These are phyloP conservation scores for Malus orientalis DNA, from an alignment of 306 rosid species.

Conservation along the genomic window DNA sequence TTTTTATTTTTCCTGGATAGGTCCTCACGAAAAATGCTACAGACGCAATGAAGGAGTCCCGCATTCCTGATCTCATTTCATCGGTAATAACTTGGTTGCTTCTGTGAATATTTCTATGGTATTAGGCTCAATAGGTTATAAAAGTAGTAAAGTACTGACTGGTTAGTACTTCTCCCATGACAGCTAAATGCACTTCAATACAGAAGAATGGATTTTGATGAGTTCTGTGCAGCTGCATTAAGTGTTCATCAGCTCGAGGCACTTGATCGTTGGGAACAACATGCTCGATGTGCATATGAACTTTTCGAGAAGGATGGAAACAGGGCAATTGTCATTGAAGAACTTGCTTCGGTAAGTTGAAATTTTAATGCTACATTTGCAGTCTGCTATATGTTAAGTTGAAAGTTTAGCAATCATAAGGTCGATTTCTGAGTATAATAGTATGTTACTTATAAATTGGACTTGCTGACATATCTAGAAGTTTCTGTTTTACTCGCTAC, in stretches of 20 bases:
- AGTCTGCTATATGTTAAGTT: neutral
- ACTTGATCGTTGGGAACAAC: constrained; percentile 94
- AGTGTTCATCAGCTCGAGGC: constrained; percentile 98
- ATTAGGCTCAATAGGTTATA: constrained; percentile 7
- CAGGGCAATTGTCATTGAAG: constrained; percentile 89
- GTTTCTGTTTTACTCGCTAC: neutral
- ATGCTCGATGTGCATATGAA: constrained; percentile 91
- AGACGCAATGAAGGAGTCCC: constrained; percentile 93
- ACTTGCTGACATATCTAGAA: neutral
- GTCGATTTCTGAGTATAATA: neutral
- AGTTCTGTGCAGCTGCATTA: constrained; percentile 87
- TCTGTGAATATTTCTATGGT: constrained; percentile 5
- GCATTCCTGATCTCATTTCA: constrained; percentile 64
- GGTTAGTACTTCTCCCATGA: constrained; percentile 19
- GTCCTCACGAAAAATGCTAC: constrained; percentile 74
- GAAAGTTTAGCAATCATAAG: neutral
- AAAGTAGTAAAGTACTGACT: constrained; percentile 12
- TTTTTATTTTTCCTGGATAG: constrained; percentile 35
- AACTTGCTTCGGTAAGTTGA: constrained; percentile 86
- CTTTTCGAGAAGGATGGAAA: constrained; percentile 93
- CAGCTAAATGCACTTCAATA: constrained; percentile 90
- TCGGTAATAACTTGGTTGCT: constrained; percentile 41
- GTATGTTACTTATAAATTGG: neutral
- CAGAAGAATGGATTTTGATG: constrained; percentile 98
- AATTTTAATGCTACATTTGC: neutral